These are phyloP conservation scores for Fusarium sp. DNA, from an alignment of 2,329 filamentous ascomycete species.

Conservation along the genomic window DNA sequence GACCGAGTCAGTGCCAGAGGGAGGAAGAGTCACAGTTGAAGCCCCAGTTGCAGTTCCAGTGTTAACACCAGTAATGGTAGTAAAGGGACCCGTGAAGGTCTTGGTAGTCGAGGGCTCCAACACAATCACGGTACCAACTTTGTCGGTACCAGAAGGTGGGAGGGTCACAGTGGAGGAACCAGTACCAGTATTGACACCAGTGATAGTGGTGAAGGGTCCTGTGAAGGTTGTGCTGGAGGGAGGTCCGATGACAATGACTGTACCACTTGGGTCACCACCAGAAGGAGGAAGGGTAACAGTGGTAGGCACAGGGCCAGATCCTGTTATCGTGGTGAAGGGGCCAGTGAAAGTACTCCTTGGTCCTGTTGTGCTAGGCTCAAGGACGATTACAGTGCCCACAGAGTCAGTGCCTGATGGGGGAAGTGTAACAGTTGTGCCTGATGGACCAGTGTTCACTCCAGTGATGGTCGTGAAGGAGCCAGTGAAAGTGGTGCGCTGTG, in stretches of 20 bases:
- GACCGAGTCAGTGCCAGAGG: neutral
- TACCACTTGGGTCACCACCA: neutral
- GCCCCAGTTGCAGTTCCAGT: neutral
- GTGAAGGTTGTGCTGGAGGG: neutral
- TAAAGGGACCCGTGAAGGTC: neutral
- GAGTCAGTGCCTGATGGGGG: neutral
- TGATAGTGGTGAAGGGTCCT: neutral
- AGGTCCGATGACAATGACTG: neutral
- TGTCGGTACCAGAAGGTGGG: neutral
- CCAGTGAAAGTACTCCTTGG: neutral
- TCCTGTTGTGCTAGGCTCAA: neutral
- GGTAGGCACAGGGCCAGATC: neutral
- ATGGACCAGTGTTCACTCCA: neutral
- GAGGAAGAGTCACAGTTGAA: neutral
- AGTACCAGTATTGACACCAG: neutral
- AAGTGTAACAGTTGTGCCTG: neutral
- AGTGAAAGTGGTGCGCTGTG: neutral
- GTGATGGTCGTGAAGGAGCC: neutral
- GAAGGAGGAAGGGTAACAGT: conserved; percentile 1
- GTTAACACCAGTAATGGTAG: neutral
- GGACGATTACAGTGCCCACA: neutral
- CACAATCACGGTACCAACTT: neutral
- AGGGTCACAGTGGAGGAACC: neutral
- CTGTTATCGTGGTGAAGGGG: neutral
- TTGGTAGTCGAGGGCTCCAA: neutral